Base-by-base conservation (phyloP, 2,329 filamentous ascomycete species). In the Ascochyta pisi region DNA sequence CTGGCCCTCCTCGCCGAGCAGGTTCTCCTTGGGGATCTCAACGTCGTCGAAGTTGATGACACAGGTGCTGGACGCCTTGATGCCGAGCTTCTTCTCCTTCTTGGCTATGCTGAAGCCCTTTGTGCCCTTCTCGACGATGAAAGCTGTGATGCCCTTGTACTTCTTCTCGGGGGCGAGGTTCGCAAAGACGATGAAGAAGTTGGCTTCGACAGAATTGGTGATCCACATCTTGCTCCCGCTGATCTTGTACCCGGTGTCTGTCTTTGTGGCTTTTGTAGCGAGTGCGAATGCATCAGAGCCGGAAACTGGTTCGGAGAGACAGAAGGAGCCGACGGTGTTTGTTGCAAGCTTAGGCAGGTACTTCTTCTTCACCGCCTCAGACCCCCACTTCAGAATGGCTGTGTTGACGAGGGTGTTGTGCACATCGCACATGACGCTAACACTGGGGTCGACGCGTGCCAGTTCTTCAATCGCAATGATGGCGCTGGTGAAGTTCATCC, bases 1-100 rank as follows among this genome's bases (percentile, higher is more conserved):
- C 53, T 97, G 85, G 49, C 95, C 95, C 70, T 90, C 87, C 77
- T 93, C 84, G 61, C 95, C 95, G 0, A 99, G 85, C 15, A 99
- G 80, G 77, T 96, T 96, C 71, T 89, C 90, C 77, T 88, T 89
- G 59, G 95, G 92, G 35, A 99, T 85, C 71, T 94, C 86, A 48
- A 98, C 92, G 70, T 99, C 95, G 78, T 99, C 95, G 69, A 99
- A 96, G 83, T 91, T 98, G 76, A 99, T 84, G 61, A 97, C 94
- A 78, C 95, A 99, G 29, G 95, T 99, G 80, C 91, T 96, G 80
- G 91, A 96, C 50, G 95, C 95, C 73, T 86, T 89, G 81, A 99
- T 99, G 56, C 95, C 95, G 44, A 99, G 88, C 83, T 99, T 99
- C 89, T 98, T 98, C 84, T 99, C 95, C 83, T 99, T 99, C 86